Percentiles rank a stretch among this genome's conserved stretches.
These are phyloP conservation scores for Thermoascus crustaceus DNA, from an alignment of 2,329 filamentous ascomycete species.

Conservation along the genomic window DNA sequence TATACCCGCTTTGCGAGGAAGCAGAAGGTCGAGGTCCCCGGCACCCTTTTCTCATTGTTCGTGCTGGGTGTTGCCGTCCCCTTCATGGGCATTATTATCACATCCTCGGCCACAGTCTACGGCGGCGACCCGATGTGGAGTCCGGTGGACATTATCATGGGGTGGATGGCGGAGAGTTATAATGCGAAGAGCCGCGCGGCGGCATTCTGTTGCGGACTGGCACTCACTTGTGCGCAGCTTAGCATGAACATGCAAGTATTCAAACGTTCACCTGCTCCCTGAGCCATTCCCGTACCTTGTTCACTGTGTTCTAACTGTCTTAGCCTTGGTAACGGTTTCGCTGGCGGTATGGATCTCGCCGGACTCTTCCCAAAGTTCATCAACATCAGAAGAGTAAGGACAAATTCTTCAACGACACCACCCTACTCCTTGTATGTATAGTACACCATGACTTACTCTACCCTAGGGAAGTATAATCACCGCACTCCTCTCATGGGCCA, in stretches of 20 bases:
- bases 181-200: conserved; percentile 16
- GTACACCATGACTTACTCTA: too few species aligned
- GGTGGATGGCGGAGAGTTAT: conserved; percentile 9
- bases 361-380: conserved; percentile 46
- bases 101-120: conserved; percentile 19
- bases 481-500: conserved; percentile 22
- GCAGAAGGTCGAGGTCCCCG: conserved; percentile 16
- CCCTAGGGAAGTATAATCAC: conserved; percentile 23
- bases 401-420: too few species aligned
- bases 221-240: conserved; percentile 18
- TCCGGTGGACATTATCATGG: neutral
- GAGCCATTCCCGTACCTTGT: neutral
- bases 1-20: conserved; percentile 21
- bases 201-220: conserved; percentile 16
- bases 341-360: conserved; percentile 47
- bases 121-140: conserved; percentile 20
- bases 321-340: neutral
- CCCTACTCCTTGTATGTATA: too few species aligned
- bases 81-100: conserved; percentile 23
- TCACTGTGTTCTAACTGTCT: neutral
- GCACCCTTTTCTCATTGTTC: conserved; percentile 17
- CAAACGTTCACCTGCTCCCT: neutral
- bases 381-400: conserved; percentile 49
- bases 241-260: conserved; percentile 14
- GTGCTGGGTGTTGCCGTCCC: conserved; percentile 15